Percentiles rank a stretch among this genome's conserved stretches.
Conservation (phyloP, 129 eudicot genomes). For the Solidago caesia region DNA sequence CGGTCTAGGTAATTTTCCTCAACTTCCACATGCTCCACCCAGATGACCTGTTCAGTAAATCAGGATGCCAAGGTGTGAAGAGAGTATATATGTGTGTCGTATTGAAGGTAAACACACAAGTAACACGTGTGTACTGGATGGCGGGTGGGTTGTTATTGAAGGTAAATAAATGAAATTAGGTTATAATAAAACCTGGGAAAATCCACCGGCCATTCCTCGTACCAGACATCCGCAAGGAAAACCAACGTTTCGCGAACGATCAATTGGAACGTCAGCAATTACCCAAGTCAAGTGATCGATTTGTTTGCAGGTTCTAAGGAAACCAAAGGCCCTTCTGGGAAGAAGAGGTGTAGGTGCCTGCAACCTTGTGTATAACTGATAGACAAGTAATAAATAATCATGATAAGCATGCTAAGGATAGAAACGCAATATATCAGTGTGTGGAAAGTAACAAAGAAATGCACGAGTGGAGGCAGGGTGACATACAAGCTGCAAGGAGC, state of each 20-base stretch:
- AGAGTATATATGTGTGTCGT: neutral
- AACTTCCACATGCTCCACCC: neutral
- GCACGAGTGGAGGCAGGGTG: neutral
- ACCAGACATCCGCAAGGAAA: neutral
- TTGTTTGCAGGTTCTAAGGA: neutral
- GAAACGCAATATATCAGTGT: no score
- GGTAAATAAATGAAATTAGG: no score
- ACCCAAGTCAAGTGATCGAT: neutral
- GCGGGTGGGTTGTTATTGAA: no score
- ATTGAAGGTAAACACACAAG: no score
- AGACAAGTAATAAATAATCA: no score
- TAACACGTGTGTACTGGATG: no score
- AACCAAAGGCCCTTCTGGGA: neutral
- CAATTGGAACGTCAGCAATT: neutral
- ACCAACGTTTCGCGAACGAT: neutral
- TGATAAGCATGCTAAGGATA: neutral
- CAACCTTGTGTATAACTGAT: neutral
- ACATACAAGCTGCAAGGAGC: neutral
- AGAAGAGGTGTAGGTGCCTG: neutral
- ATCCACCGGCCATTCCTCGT: neutral
- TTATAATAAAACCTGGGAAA: neutral
- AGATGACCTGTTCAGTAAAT: neutral
- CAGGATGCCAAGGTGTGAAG: neutral
- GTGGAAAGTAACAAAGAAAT: neutral
- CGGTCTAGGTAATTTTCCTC: neutral